Base-by-base conservation (phyloP, 2,329 filamentous ascomycete genomes). In the Pseudopyrenochaeta lycopersici region DNA sequence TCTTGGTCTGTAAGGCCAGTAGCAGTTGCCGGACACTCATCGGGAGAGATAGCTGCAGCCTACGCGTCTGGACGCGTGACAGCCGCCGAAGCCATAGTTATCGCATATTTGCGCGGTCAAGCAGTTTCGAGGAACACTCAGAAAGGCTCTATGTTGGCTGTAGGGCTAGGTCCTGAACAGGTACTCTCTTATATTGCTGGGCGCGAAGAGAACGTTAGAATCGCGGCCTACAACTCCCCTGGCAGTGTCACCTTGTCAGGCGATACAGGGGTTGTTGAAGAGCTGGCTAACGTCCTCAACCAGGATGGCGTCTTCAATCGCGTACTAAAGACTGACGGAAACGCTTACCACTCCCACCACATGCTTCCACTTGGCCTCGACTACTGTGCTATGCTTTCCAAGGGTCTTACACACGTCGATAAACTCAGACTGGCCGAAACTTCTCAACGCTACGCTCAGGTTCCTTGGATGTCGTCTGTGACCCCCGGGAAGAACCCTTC, bases 201-300 rank as follows among this genome's bases (percentile, higher is more conserved):
- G n/a, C 12, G 47, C 46, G 45, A 64, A 40, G 27, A 18, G 1
- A 11, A 54, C 0, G 40, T 67, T 40, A 47, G 17, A 10, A 52
- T 72, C 27, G 67, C 67, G 10, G 53, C 50, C 14, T 48, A 56
- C 38, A 70, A 72, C 45, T 67, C 64, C 14, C 64, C 65, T 14
- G 21, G 41, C 2, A 66, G 67, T 27, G 48, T 66, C 3, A 72
- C 67, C 1, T 14, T 71, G 1, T 63, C 60, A 15, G 67, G 68
- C 7, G 58, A 66, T 15, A 42, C 35, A 2, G 23, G n/a, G 9
- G 46, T 32, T 12, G 21, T 54, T 9, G 11, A 42, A n/a, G 0
- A 71, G 84, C 85, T 63, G 83, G 66, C 75, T 1, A 76, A 60
- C 29, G 10, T 12, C 5, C 31, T 63, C 1, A 18, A 46, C 1